Percentiles rank a stretch among this genome's conserved stretches.
These are phyloP conservation scores for Dictyostelium firmibasis DNA, from an alignment of 78 protist genomes.

Conservation along the genomic window DNA sequence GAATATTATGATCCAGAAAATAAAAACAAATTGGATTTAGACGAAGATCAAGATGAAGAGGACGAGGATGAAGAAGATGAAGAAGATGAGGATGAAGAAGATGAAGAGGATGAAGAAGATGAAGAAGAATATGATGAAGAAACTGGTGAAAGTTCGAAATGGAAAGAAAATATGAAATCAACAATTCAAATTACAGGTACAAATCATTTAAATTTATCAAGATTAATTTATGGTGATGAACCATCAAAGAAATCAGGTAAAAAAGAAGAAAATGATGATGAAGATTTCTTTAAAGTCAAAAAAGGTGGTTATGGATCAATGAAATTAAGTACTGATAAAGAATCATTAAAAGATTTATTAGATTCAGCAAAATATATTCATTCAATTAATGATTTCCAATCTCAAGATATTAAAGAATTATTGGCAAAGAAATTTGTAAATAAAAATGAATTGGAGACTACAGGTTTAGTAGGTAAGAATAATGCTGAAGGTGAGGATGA, in stretches of 20 bases:
- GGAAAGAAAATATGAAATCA: constrained; percentile 62
- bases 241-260: not conserved
- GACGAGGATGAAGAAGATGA: constrained; percentile 68
- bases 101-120: constrained; percentile 43
- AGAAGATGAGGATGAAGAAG: constrained; percentile 81
- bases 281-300: constrained; percentile 62
- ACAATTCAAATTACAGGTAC: not conserved
- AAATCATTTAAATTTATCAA: constrained; percentile 14
- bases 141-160: constrained; percentile 56
- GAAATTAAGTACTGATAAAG: constrained; percentile 11
- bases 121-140: constrained; percentile 61
- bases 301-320: constrained; percentile 70
- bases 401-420: not conserved
- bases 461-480: constrained; percentile 57
- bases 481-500: constrained; percentile 52
- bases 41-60: constrained; percentile 40
- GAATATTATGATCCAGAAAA: constrained; percentile 53
- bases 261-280: constrained; percentile 41
- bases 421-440: constrained; percentile 24
- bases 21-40: constrained; percentile 6
- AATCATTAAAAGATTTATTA: not conserved
- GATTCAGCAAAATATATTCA: constrained; percentile 55
- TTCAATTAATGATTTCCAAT: not conserved
- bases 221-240: constrained; percentile 47
- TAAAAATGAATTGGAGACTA: constrained; percentile 25